Evolutionary conservation across 305 asterid species (phyloP).

Genomic region (Solanum hybrid): DNA sequence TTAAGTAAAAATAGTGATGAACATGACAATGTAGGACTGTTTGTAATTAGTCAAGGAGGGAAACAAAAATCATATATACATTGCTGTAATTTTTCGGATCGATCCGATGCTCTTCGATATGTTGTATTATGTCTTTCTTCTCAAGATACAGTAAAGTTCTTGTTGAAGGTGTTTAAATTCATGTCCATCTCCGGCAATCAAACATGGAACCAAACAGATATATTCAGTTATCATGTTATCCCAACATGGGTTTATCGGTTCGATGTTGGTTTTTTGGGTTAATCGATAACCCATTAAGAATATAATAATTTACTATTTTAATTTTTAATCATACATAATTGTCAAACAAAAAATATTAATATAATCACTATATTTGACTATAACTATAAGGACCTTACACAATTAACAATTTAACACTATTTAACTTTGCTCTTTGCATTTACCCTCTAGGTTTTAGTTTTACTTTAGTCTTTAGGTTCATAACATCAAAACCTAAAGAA

Average conservation of each 20-base stretch:
- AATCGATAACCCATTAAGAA: neutral
- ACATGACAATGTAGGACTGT: neutral
- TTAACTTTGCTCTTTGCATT: neutral
- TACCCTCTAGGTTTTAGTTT: too few species aligned
- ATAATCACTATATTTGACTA: neutral
- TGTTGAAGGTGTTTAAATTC: neutral
- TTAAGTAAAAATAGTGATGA: slow-evolving; percentile 16
- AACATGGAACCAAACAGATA: neutral
- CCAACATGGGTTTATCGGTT: neutral
- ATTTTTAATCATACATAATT: neutral
- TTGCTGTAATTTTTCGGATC: neutral
- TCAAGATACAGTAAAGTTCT: neutral
- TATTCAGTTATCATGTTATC: neutral
- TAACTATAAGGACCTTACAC: neutral
- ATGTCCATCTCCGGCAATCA: neutral
- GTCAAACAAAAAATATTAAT: neutral
- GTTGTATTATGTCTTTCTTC: neutral
- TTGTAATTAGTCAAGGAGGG: neutral
- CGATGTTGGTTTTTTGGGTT: neutral
- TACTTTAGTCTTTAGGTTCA: neutral
- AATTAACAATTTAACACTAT: neutral
- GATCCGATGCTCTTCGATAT: neutral
- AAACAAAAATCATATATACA: neutral
- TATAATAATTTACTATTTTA: too few species aligned
- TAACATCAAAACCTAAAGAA: neutral